A percentile compares a stretch with the other conserved stretches of the same genome.
Evolutionary conservation across 768 basidiomycete species (phyloP).

Genomic region (Exidia glandulosa): DNA sequence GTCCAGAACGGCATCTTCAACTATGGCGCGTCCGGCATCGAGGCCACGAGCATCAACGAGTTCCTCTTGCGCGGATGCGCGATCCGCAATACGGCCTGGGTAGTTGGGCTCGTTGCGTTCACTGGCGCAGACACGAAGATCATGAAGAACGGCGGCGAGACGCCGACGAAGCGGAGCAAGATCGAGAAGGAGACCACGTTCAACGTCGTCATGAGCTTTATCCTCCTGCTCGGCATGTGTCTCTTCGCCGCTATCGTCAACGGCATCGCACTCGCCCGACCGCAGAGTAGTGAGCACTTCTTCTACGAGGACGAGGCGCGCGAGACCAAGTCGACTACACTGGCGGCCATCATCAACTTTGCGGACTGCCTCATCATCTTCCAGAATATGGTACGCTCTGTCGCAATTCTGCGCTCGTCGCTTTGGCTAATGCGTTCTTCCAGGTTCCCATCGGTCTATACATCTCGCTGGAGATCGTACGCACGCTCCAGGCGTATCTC

Average conservation of each 20-base stretch:
- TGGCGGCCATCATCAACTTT: slow-evolving; percentile 83
- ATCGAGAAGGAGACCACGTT: slow-evolving; percentile 86
- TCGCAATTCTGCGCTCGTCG: not conserved
- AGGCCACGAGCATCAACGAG: slow-evolving; percentile 82
- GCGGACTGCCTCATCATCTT: slow-evolving; percentile 90
- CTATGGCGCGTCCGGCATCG: slow-evolving; percentile 57
- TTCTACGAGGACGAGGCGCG: slow-evolving; percentile 57
- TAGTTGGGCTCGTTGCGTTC: slow-evolving; percentile 88
- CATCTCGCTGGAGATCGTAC: slow-evolving; percentile 96
- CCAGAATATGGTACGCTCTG: slow-evolving; percentile 64
- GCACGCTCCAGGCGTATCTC: slow-evolving; percentile 94
- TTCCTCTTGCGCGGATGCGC: slow-evolving; percentile 85
- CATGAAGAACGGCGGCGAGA: slow-evolving; percentile 87
- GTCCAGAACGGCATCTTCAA: slow-evolving; percentile 76
- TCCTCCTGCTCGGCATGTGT: slow-evolving; percentile 68
- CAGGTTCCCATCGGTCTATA: slow-evolving; percentile 80
- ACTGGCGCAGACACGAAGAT: slow-evolving; percentile 91
- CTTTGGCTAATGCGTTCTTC: not conserved
- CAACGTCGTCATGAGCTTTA: slow-evolving; percentile 91
- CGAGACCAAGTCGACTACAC: slow-evolving; percentile 43
- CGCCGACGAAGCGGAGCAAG: slow-evolving; percentile 92
- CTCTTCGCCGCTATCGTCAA: slow-evolving; percentile 61
- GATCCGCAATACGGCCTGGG: slow-evolving; percentile 83
- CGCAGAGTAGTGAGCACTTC: slow-evolving; percentile 53
- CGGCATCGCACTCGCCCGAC: slow-evolving; percentile 53